Base-by-base conservation (phyloP, 179 eudicot genomes). In the Drosera spatulata region DNA sequence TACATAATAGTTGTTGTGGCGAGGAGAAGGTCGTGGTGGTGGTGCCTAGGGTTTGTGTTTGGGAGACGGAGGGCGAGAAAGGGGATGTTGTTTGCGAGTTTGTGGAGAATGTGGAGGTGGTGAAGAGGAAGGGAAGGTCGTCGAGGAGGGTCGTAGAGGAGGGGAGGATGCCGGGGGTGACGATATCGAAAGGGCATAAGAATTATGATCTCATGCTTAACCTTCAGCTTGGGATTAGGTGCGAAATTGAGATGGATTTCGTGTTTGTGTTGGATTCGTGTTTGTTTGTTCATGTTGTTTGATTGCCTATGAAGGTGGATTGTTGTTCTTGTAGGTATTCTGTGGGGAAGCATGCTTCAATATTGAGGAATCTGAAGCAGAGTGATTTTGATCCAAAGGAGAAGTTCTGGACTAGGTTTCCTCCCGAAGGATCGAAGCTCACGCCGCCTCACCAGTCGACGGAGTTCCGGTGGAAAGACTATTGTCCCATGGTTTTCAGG, bases 401-500 rank as follows among this genome's bases (percentile, higher is more conserved):
- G 66, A 84, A 91, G 58, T 80, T 75, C 65, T 84, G 80, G 79
- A 93, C 94, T 77, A 79, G 84, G 71, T 93, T 93, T 48, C 97
- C 97, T 10, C 81, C 79, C 46, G 84, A 89, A 71, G 99, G 99
- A 47, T 89, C 99, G 22, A 83, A 81, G 64, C 79, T 77, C 69
- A 93, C 99, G 60, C 99, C 97, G 66, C 81, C 93, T 41, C 99
- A 93, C 71, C 75, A 77, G 60, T 84, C 96, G 4, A 55, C 68
- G 61, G 88, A 93, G 70, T 93, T 93, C 75, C 76, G 73, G 61
- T 93, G 99, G 99, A 93, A 82, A 75, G 99, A 93, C 66, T 93
- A 89, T 68, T 93, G 99, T 64, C 97, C 99, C 22, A 63, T 94
- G 76, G 99, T 94, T 69, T 94, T 94, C 74, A 89, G 99, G 99